Base-by-base conservation (phyloP, 2,329 filamentous ascomycete species). In the Fusarium temperatum region DNA sequence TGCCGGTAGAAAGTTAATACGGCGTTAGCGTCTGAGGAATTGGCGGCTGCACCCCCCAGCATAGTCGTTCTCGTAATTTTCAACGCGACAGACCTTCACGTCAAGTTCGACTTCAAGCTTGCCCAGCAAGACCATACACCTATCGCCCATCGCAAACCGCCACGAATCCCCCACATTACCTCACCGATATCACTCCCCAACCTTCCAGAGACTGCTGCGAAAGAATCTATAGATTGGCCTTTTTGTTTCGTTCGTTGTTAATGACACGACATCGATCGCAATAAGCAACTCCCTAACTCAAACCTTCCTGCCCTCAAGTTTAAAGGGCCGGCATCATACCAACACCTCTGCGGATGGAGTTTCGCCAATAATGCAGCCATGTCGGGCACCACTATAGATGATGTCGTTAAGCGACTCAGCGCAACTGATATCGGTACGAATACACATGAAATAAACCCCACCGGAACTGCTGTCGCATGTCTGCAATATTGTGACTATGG, bases 331-430 rank as follows among this genome's bases (percentile, higher is more conserved):
- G 62, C 75, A 71, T 70, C 65, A 70, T 73, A 59, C 53, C 68
- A 55, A 67, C 57, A 63, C 74, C 71, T 63, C 77, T 68, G 76
- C 81, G 80, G 59, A 84, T 84, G 82, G 82, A 77, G 82, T 73
- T 70, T 69, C 75, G 83, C 83, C 78, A 74, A 85, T 86, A 83
- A 84, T 84, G 87, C 84, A 85, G 84, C 80, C 82, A 92, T 92
- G 90, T 88, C 89, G 84, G 85, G 84, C 71, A 87, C 84, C 77
- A 87, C 85, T 76, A 89, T 91, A 78, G 90, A 92, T 73, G 87
- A 91, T 83, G 88, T 90, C 80, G 87, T 91, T 75, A 89, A 88
- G 84, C 87, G 88, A 82, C 85, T 91, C 74, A 87, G 85, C 79
- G 84, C 84, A 56, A 82, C 86, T 66, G 89, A 91, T 74, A 86